Evolutionary conservation across 2,329 filamentous ascomycete genomes (phyloP).

Genomic region (Nothophaeocryptopus gaeumannii): DNA sequence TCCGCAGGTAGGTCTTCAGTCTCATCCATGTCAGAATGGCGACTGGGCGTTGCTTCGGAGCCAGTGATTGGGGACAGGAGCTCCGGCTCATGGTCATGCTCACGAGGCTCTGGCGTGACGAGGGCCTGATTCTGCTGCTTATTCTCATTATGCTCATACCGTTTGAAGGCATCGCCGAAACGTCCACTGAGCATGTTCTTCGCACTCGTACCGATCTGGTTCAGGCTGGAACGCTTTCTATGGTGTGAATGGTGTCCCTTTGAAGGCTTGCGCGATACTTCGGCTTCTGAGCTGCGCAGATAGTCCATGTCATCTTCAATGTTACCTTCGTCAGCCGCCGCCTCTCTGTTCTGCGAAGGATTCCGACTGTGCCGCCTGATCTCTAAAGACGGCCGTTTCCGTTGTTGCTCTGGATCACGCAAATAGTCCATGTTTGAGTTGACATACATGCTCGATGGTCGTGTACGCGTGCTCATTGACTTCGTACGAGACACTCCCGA

Average conservation of each 20-base stretch:
- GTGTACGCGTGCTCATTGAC: slow-evolving; percentile 63
- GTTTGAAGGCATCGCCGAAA: slow-evolving; percentile 90
- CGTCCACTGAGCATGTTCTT: slow-evolving; percentile 82
- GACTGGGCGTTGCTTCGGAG: slow-evolving; percentile 68
- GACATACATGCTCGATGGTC: slow-evolving; percentile 79
- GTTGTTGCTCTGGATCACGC: slow-evolving; percentile 63
- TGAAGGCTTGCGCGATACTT: slow-evolving; percentile 39
- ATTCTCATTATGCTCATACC: slow-evolving; percentile 63
- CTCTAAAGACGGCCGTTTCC: slow-evolving; percentile 34
- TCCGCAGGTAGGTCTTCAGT: slow-evolving; percentile 76
- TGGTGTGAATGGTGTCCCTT: slow-evolving; percentile 43
- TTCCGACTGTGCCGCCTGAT: slow-evolving; percentile 31
- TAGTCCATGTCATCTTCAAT: slow-evolving; percentile 82
- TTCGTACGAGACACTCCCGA: slow-evolving; percentile 54
- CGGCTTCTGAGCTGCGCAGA: slow-evolving; percentile 71
- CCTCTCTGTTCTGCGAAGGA: slow-evolving; percentile 36
- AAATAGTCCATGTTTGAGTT: slow-evolving; percentile 80
- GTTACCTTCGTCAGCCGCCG: slow-evolving; percentile 58
- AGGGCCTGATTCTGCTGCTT: slow-evolving; percentile 13
- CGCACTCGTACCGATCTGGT: slow-evolving; percentile 55
- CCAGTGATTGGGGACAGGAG: slow-evolving; percentile 68
- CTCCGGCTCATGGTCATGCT: slow-evolving; percentile 29
- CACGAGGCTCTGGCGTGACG: slow-evolving; percentile 20
- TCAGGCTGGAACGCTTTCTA: slow-evolving; percentile 70
- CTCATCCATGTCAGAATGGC: slow-evolving; percentile 57